Evolutionary conservation across 208 protist genomes (phyloP), one percentile per base, ranked within the genome.

Genomic region (Novymonas esmeraldas): DNA sequence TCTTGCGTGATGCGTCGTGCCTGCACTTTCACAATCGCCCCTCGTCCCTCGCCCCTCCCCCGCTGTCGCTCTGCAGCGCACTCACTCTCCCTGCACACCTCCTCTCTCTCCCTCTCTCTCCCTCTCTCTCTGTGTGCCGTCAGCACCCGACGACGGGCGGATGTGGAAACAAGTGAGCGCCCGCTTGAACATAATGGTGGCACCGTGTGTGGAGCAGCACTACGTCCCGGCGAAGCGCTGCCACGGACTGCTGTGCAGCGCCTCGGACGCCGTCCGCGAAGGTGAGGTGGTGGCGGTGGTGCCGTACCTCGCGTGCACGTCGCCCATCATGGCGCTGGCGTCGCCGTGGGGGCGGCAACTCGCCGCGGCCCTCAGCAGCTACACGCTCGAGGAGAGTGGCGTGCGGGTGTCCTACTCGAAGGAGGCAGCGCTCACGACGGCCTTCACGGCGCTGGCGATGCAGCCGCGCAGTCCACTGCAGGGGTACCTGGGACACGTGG

Each of bases 391-490:
- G 22, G 76, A 75, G 0, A 65, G 71, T 10, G 65, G 72, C 13
- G 68, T 87, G 5, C 44, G 55, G 13, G 82, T 92, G 6, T 76
- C 75, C 26, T 92, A 85, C 57, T 55, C 79, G 2, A 82, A 76
- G 29, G 78, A 87, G 33, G 85, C 80, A 42, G 78, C 82, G 0
- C 33, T 84, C 29, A 86, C 82, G 1, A 87, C 79, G 7, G 79
- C 76, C 11, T 87, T 91, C 68, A 86, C 82, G 16, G 85, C 85
- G 0, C 73, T 88, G 29, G 58, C 74, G 2, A 82, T 86, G 74
- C 51, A 68, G 59, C 64, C 61, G 18, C 38, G 51, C 9, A 77
- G 71, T 55, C 69, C 73, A 4, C 51, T 91, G 10, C 54, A 78
- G 26, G 67, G 57, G 34, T 91, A 91, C 61, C 61, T 91, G 41